These are phyloP conservation scores for Microdochium bolleyi DNA, from an alignment of 2,329 filamentous ascomycete species.

Conservation along the genomic window DNA sequence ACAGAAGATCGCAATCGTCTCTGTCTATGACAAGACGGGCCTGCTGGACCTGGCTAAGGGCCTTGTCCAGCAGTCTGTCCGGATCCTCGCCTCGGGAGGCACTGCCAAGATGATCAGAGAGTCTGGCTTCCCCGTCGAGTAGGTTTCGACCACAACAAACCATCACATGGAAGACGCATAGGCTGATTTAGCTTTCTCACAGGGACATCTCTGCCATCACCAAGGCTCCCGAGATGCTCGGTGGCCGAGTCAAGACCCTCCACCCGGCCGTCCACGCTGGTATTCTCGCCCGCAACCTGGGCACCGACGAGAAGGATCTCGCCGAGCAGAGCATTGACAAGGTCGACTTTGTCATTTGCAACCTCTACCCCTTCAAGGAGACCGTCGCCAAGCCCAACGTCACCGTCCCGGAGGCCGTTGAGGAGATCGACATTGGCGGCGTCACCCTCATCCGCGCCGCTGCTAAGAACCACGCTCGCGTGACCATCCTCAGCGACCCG, in stretches of 20 bases:
- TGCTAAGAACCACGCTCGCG: constrained; percentile 94
- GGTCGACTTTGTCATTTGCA: constrained; percentile 95
- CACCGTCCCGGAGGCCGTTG: constrained; percentile 90
- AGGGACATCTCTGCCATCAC: constrained; percentile 98
- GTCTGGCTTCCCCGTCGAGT: constrained; percentile 92
- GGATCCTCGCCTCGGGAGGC: constrained; percentile 88
- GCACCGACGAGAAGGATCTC: constrained; percentile 93
- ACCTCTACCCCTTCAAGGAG: constrained; percentile 98
- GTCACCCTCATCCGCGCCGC: constrained; percentile 94
- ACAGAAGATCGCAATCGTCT: constrained; percentile 77
- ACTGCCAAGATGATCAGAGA: constrained; percentile 96
- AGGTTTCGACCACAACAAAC: constrained; percentile 23
- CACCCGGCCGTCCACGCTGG: constrained; percentile 87
- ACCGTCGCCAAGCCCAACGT: constrained; percentile 96
- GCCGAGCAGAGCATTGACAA: constrained; percentile 92
- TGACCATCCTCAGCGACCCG: constrained; percentile 93
- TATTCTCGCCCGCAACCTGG: constrained; percentile 89
- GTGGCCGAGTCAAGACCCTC: constrained; percentile 76
- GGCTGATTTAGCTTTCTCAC: constrained; percentile 4
- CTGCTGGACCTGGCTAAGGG: constrained; percentile 88
- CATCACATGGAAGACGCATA: neutral
- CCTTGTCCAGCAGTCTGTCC: constrained; percentile 80
- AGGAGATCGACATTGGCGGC: constrained; percentile 98
- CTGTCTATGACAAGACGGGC: constrained; percentile 98
- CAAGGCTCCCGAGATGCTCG: constrained; percentile 90